Percentiles rank a stretch among this genome's conserved stretches.
Evolutionary conservation across 768 basidiomycete species (phyloP).

Genomic region (Xanthoconium purpureum): DNA sequence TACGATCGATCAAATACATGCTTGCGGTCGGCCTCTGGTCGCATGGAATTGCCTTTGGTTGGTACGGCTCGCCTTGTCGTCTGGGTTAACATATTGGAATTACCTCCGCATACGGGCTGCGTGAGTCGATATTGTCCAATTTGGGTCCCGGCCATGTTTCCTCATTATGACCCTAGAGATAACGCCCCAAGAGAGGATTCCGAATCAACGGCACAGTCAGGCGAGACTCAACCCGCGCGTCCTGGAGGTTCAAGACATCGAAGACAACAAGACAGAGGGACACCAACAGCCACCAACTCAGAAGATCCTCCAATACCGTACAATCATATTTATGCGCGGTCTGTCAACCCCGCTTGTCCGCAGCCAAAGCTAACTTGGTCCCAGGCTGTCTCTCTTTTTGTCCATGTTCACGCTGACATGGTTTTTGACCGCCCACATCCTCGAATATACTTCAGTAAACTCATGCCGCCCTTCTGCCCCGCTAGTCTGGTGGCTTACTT

Average conservation of each 20-base stretch:
- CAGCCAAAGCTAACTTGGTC: slow-evolving; percentile 15
- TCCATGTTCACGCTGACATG: slow-evolving; percentile 74
- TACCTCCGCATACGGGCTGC: slow-evolving; percentile 38
- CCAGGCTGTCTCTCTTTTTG: slow-evolving; percentile 55
- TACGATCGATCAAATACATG: slow-evolving; percentile 51
- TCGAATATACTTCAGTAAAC: slow-evolving; percentile 72
- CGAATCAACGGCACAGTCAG: slow-evolving; percentile 25
- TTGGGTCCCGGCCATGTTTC: neutral
- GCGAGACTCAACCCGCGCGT: slow-evolving; percentile 18
- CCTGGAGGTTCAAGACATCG: slow-evolving; percentile 15
- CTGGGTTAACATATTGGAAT: slow-evolving; percentile 54
- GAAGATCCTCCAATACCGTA: slow-evolving; percentile 26
- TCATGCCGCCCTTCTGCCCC: slow-evolving; percentile 73
- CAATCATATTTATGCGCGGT: slow-evolving; percentile 31
- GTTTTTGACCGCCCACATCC: slow-evolving; percentile 79
- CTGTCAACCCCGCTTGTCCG: neutral
- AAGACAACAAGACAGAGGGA: slow-evolving; percentile 20
- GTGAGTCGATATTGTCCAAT: slow-evolving; percentile 19
- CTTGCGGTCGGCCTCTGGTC: slow-evolving; percentile 64
- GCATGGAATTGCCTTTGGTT: slow-evolving; percentile 68
- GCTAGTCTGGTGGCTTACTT: slow-evolving; percentile 84
- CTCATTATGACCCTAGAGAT: slow-evolving; percentile 20
- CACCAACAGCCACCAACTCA: slow-evolving; percentile 19
- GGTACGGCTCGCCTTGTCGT: slow-evolving; percentile 47
- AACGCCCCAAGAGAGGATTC: slow-evolving; percentile 27